Base-by-base conservation (phyloP, 805 yeast species). In the Blastobotrys robertii region DNA sequence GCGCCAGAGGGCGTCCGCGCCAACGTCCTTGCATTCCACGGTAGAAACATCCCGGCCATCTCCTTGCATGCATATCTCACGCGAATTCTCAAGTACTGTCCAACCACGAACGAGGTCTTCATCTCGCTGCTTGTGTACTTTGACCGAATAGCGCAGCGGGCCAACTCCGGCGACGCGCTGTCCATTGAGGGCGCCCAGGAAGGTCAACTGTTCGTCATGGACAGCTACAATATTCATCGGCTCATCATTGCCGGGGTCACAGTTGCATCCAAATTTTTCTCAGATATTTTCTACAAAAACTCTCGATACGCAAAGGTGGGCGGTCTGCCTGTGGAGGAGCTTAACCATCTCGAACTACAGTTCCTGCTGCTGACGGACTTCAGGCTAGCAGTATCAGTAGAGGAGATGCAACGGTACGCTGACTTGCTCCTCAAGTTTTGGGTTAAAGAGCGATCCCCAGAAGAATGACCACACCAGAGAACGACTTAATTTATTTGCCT, bases 61-160 rank as follows among this genome's bases (percentile, higher is more conserved):
- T 77, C 88, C 9, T 72, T 92, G 38, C 87, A 86, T 55, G 92
- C 94, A 14, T 92, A 92, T 59, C 70, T 92, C 46, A 75, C 85
- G 35, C 77, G 98, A 57, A 90, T 92, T 25, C 75, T 90, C 59
- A 90, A 90, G 63, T 92, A 92, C 65, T 92, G 99, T 62, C 97
- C 99, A 0, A 92, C 92, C n/a, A 88, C 98, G 2, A 90, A 90
- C 63, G 97, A 92, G 60, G 97, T 92, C 30, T 92, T 88, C 62
- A 66, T 92, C 38, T 81, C 95, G 32, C 65, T 92, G 30, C 69
- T 92, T 54, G 97, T 92, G 28, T 92, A 92, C 62, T 87, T 92
- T 65, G 99, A 92, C 64, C 69, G 97, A 49, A 86, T 90, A 37
- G 92, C 95, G 13, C 84, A 84, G 56, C 73, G 84, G 48, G 86